Evolutionary conservation across 495 filamentous ascomycete genomes (phyloP).

Genomic region (Penicillium canariense): DNA sequence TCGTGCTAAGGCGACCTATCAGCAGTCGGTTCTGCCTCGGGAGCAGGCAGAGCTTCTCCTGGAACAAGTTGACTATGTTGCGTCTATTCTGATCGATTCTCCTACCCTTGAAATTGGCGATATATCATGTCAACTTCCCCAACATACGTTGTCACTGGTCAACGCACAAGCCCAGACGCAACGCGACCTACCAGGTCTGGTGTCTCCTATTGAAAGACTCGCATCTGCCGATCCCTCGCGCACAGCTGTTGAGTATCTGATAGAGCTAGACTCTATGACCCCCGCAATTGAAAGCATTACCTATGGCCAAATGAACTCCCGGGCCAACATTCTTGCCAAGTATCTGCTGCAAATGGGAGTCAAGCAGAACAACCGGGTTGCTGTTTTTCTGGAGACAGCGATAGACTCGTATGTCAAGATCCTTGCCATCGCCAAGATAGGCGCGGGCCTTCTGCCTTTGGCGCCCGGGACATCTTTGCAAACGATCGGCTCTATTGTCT

Average conservation of each 20-base stretch:
- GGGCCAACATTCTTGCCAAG: slow-evolving; percentile 63
- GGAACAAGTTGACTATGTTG: slow-evolving; percentile 54
- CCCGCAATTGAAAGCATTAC: slow-evolving; percentile 44
- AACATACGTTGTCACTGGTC: slow-evolving; percentile 52
- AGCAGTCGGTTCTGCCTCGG: slow-evolving; percentile 44
- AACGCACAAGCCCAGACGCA: slow-evolving; percentile 35
- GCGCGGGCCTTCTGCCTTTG: slow-evolving; percentile 72
- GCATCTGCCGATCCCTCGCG: slow-evolving; percentile 46
- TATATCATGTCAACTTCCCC: slow-evolving; percentile 28
- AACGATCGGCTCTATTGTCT: slow-evolving; percentile 53
- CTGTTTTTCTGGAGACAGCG: slow-evolving; percentile 70
- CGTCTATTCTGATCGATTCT: slow-evolving; percentile 43
- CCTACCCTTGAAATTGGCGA: slow-evolving; percentile 34
- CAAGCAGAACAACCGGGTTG: slow-evolving; percentile 53
- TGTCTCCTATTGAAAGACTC: slow-evolving; percentile 51
- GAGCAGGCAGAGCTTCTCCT: slow-evolving; percentile 53
- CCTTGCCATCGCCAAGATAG: slow-evolving; percentile 67
- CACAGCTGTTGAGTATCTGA: slow-evolving; percentile 61
- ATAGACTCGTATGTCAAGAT: slow-evolving; percentile 65
- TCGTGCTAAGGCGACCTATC: slow-evolving; percentile 49
- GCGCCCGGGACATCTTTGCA: slow-evolving; percentile 59
- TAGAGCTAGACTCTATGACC: slow-evolving; percentile 28
- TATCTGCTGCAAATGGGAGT: slow-evolving; percentile 48
- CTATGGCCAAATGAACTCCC: slow-evolving; percentile 59
- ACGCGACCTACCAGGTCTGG: slow-evolving; percentile 33